phyloP scores from a whole-genome alignment of 768 basidiomycete species.

The Suillus clintonianus region DNA sequence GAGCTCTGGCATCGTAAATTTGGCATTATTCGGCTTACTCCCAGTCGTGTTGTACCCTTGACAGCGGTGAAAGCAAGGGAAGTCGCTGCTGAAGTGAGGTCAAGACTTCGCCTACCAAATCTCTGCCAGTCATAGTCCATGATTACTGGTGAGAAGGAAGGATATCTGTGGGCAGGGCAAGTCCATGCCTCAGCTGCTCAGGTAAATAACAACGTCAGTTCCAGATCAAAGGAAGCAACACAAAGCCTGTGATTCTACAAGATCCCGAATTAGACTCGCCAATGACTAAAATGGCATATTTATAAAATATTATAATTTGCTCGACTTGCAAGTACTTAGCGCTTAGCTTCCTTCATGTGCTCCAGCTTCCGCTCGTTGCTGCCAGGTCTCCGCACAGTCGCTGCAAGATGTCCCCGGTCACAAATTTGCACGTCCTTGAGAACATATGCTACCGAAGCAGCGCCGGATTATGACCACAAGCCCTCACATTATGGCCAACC shows the following conservation, averaged over 20 bases:
- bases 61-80: constrained; percentile 68
- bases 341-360: constrained; percentile 21
- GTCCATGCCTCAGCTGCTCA: constrained; percentile 19
- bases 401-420: background rate
- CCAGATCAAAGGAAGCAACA: constrained; percentile 1
- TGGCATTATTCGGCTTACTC: constrained; percentile 47
- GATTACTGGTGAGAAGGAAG: constrained; percentile 4
- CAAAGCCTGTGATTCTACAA: constrained; percentile 1
- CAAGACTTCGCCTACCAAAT: constrained; percentile 57
- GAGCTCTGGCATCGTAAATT: constrained; percentile 8
- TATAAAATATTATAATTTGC: background rate
- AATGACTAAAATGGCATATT: background rate
- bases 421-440: constrained; percentile 11
- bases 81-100: constrained; percentile 63
- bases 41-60: constrained; percentile 67
- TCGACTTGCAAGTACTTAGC: background rate
- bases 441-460: constrained; percentile 36
- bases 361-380: constrained; percentile 18
- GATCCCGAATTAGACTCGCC: background rate
- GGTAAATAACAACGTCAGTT: background rate
- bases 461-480: constrained; percentile 42
- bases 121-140: constrained; percentile 42
- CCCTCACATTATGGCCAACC: constrained; percentile 85
- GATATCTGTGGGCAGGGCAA: constrained; percentile 14
- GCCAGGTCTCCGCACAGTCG: background rate